Base-by-base conservation (phyloP, 2,329 filamentous ascomycete species). In the Pseudogymnoascus sp. region DNA sequence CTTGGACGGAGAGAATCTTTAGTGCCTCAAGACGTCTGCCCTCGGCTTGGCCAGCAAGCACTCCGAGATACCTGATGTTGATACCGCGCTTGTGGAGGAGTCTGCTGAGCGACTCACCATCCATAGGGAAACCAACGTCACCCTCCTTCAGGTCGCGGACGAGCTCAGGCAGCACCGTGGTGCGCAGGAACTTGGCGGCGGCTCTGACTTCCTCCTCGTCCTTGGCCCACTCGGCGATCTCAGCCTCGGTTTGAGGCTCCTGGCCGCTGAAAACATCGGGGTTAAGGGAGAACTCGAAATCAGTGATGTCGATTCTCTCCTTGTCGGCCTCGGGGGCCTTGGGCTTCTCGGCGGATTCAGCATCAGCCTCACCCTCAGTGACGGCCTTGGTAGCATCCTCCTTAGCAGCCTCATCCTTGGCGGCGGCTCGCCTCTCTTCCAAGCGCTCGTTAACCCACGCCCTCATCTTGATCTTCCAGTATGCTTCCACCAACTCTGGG, bases 101-200 rank as follows among this genome's bases (percentile, higher is more conserved):
- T 66, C 87, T 86, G 69, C 88, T 90, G 63, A 99, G 80, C 17
- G 93, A 97, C 70, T 89, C 84, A n/a, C 94, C 94, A 69, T 99
- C 95, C 91, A 97, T 97, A 10, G 94, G 94, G 79, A 97, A 97
- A 69, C 93, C 94, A 67, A 96, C 88, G 68, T 99, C 93, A 5
- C 91, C 92, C 66, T 96, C 90, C 71, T 89, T 88, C 63, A 99
- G 83, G 70, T 99, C 93, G 64, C 88, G 86, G 62, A 97, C 77
- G 62, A 99, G 81, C 61, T 88, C 84, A n/a, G 93, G 92, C 66
- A 99, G 88, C 61, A 91, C 84, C 63, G 88, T 86, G 7, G 85
- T 81, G 7, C 85, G 84, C 58, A 99, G 81, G 74, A 89, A 92
- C 60, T 85, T 80, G 76, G 92, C 94, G 31, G 91, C 91, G 62